Conservation (phyloP, 352 stramenopile genomes). For the Phytopythium boreale region DNA sequence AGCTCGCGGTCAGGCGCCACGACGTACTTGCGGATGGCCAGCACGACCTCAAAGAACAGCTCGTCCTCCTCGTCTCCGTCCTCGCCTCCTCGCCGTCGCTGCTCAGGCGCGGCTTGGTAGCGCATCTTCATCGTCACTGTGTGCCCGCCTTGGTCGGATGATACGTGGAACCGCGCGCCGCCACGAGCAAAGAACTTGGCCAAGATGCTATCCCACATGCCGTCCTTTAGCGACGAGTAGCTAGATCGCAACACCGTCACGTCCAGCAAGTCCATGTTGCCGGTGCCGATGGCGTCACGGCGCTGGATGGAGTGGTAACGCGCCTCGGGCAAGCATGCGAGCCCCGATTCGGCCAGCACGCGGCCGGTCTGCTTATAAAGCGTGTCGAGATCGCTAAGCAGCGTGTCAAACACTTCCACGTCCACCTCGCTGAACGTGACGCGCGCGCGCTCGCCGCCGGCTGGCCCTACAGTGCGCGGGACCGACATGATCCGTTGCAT, state of each 20-base stretch:
- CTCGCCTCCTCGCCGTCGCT: background rate
- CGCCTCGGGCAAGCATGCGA: background rate
- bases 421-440: constrained; percentile 1
- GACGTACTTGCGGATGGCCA: constrained; percentile 3
- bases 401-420: background rate
- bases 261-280: constrained; percentile 1
- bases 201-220: background rate
- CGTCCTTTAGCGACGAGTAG: background rate
- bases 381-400: background rate
- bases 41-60: constrained; percentile 2
- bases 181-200: background rate
- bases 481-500: background rate
- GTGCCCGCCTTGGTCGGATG: background rate
- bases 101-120: background rate
- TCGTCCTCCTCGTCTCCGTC: background rate
- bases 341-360: background rate
- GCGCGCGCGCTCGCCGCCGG: background rate
- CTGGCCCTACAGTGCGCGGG: background rate
- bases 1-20: background rate
- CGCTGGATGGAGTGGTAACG: background rate
- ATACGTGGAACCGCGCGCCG: background rate
- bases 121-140: constrained; percentile 6
- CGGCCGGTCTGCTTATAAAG: background rate
- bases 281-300: background rate
- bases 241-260: constrained; percentile 1